Evolutionary conservation across 768 basidiomycete genomes (phyloP), one percentile per base, ranked within the genome.

Genomic region (Hemileccinum impolitum): DNA sequence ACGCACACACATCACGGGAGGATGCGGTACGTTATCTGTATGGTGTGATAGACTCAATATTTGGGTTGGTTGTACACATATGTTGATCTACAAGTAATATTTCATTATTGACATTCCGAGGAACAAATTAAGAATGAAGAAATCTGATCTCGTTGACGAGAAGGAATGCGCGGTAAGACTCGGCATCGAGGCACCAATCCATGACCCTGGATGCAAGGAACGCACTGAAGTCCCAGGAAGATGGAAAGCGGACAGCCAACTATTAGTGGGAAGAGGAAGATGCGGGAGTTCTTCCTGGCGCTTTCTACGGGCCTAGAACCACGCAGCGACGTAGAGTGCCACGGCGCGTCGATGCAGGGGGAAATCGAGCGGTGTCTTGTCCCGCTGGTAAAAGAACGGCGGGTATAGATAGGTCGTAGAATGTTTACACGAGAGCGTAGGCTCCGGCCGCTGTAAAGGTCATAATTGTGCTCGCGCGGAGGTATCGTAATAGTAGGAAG

Each of bases 151-250:
- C 3, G 23, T 23, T 23, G 23, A 23, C 6, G 23, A 6, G 23
- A 23, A 23, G 23, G 6, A 23, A 23, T 23, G 23, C 23, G 3
- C 23, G 23, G 6, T 23, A 23, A 6, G 3, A 23, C 6, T 3
- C 23, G 23, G 23, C 23, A 6, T 23, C 23, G 23, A 23, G 3
- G 23, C 6, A 23, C 23, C 23, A 23, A 23, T 23, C 3, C 23
- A 23, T 23, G 3, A 82, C 32, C 3, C 72, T 82, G 0, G 85
- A 87, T 4, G 76, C 59, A 2, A 78, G 50, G 60, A 86, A 87
- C 6, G 75, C 73, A 9, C 82, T 81, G 2, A n/a, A n/a, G n/a
- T n/a, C n/a, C n/a, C n/a, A 86, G 36, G 3, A 85, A 65, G 23
- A 62, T 50, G 18, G 59, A 62, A n/a, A 65, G 40, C 3, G 68